These are phyloP conservation scores for Neonectria ditissima DNA, from an alignment of 2,329 filamentous ascomycete genomes.

Conservation along the genomic window DNA sequence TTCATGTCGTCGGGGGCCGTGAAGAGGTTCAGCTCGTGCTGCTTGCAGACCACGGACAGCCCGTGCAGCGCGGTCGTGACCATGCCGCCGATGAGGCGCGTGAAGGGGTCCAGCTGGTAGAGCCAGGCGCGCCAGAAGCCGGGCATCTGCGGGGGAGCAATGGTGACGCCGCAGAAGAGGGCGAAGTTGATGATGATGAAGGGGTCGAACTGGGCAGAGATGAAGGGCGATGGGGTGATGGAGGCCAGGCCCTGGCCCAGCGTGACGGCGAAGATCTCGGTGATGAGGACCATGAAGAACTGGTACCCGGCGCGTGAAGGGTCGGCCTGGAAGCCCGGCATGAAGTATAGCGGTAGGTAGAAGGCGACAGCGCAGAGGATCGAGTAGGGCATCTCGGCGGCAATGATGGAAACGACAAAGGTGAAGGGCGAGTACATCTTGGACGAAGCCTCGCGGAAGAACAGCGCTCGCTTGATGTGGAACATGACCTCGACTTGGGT, in stretches of 20 bases:
- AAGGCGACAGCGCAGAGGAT: constrained; percentile 83
- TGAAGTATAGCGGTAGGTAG: constrained; percentile 87
- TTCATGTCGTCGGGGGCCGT: constrained; percentile 64
- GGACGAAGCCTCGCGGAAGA: constrained; percentile 85
- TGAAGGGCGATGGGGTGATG: constrained; percentile 81
- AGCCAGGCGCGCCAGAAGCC: constrained; percentile 82
- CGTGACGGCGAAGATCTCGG: constrained; percentile 86
- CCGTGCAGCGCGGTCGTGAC: constrained; percentile 71
- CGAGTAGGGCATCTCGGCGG: constrained; percentile 87
- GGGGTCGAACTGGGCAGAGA: constrained; percentile 83
- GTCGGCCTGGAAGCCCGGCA: constrained; percentile 76
- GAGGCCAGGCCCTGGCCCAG: constrained; percentile 82
- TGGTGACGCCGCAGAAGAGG: constrained; percentile 89
- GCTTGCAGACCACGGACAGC: constrained; percentile 62
- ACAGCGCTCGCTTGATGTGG: constrained; percentile 81
- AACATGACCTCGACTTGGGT: constrained; percentile 86
- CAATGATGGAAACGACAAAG: constrained; percentile 81
- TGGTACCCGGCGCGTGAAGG: constrained; percentile 82
- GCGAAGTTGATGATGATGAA: constrained; percentile 86
- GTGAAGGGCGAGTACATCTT: constrained; percentile 88
- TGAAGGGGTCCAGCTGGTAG: constrained; percentile 73
- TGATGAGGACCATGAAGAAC: constrained; percentile 86
- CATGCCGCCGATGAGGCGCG: constrained; percentile 74
- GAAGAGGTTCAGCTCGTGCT: constrained; percentile 71
- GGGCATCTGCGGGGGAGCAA: constrained; percentile 80